phyloP scores from a whole-genome alignment of 257 asterid species.

The Solanum clarkiae region DNA sequence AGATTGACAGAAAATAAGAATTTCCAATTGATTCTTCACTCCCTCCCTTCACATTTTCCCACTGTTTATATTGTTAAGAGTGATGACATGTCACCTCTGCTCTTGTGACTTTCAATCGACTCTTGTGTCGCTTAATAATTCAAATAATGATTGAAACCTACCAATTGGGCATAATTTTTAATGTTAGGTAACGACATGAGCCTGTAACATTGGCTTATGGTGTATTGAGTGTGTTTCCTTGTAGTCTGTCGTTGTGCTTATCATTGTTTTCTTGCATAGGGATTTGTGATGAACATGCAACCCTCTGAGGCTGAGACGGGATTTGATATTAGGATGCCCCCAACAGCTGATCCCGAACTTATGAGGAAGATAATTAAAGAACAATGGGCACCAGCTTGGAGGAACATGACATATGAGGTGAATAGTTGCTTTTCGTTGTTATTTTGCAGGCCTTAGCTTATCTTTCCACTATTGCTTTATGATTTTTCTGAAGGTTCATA shows the following conservation, averaged over 20 bases:
- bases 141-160: not conserved
- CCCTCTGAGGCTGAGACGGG: constrained; percentile 96
- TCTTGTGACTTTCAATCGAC: not conserved
- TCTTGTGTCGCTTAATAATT: not conserved
- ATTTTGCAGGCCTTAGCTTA: not conserved
- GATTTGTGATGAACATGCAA: constrained; percentile 88
- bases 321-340: constrained; percentile 81
- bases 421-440: not conserved
- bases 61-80: not conserved
- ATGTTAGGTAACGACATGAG: not conserved
- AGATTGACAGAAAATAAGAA: not conserved
- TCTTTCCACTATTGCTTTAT: not conserved
- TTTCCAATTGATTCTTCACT: not conserved
- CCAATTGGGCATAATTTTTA: not conserved
- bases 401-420: constrained; percentile 82
- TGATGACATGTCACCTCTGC: not conserved
- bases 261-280: constrained; percentile 23
- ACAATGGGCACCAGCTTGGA: constrained; percentile 95
- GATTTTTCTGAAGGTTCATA: not conserved
- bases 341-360: constrained; percentile 55
- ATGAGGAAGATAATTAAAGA: constrained; percentile 59
- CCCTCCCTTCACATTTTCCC: not conserved
- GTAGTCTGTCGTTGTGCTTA: not conserved
- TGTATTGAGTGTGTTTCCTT: not conserved
- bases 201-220: not conserved